Conservation (phyloP, 1,284 basidiomycete genomes). For the Ceraceosorus bombacis region DNA sequence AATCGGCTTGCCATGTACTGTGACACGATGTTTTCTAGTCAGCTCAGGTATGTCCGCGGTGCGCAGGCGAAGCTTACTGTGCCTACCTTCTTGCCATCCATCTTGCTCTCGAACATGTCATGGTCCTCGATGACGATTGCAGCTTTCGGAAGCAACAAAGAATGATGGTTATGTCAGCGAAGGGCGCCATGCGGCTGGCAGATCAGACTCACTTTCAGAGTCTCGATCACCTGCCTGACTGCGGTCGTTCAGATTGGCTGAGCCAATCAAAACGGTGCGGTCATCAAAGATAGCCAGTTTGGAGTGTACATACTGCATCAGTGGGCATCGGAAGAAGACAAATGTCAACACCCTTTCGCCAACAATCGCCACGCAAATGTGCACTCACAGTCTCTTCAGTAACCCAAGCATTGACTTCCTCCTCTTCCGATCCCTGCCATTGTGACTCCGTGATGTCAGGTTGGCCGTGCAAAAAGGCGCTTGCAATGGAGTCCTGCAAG, state of each 20-base stretch:
- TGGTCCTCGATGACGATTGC: slow-evolving; percentile 68
- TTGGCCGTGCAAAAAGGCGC: slow-evolving; percentile 12
- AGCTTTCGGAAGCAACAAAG: too few species aligned
- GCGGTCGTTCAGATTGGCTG: slow-evolving; percentile 59
- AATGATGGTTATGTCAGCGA: too few species aligned
- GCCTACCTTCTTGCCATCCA: slow-evolving; percentile 67
- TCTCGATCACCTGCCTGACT: slow-evolving; percentile 62
- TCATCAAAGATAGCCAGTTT: slow-evolving; percentile 4
- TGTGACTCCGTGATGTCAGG: slow-evolving; percentile 55
- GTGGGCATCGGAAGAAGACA: too few species aligned
- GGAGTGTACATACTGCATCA: slow-evolving; percentile 12
- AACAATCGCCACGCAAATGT: too few species aligned
- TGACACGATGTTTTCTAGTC: slow-evolving; percentile 15
- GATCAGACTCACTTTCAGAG: slow-evolving; percentile 71
- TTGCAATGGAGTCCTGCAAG: slow-evolving; percentile 62
- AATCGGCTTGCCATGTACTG: slow-evolving; percentile 62
- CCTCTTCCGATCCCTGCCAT: slow-evolving; percentile 73
- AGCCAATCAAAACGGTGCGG: slow-evolving; percentile 60
- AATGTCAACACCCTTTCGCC: too few species aligned
- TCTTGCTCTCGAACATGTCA: slow-evolving; percentile 66
- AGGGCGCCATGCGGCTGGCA: too few species aligned
- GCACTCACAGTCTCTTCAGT: slow-evolving; percentile 11
- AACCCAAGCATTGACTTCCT: slow-evolving; percentile 68
- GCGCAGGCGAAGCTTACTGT: slow-evolving; percentile 68
- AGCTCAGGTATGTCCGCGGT: slow-evolving; percentile 60